These are phyloP conservation scores for Saccharomycopsis lassenensis DNA, from an alignment of 805 yeast species.

Conservation along the genomic window DNA sequence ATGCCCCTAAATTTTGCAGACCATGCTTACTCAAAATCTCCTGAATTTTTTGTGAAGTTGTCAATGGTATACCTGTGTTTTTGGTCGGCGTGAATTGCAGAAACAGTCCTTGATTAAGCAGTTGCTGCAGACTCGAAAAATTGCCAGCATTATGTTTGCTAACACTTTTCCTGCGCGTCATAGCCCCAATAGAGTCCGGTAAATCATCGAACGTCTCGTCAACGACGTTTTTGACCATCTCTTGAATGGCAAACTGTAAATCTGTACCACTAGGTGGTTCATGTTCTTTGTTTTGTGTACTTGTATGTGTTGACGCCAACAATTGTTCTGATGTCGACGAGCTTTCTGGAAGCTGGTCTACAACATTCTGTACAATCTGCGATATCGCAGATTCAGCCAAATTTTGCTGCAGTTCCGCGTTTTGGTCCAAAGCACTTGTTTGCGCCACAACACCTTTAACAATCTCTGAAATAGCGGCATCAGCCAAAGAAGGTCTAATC, in stretches of 20 bases:
- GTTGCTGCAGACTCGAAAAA: too few species aligned
- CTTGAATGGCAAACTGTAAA: constrained; percentile 17
- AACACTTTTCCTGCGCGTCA: too few species aligned
- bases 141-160: too few species aligned
- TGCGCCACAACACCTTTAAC: constrained; percentile 2
- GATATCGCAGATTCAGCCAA: constrained; percentile 17
- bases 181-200: too few species aligned
- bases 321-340: not conserved
- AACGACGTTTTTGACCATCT: constrained; percentile 17
- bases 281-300: not conserved
- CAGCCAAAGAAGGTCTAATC: not conserved
- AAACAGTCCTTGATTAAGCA: too few species aligned
- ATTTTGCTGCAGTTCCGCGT: not conserved
- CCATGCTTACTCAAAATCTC: too few species aligned
- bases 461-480: constrained; percentile 5
- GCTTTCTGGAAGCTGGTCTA: constrained; percentile 7
- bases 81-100: too few species aligned
- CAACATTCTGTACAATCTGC: constrained; percentile 16
- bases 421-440: not conserved
- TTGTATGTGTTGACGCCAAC: not conserved
- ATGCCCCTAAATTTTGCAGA: too few species aligned
- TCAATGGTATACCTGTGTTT: too few species aligned
- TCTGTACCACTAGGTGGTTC: constrained; percentile 3
- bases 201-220: constrained; percentile 15
- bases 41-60: too few species aligned